These are phyloP conservation scores for Trametes cubensis DNA, from an alignment of 768 basidiomycete genomes.

Conservation along the genomic window DNA sequence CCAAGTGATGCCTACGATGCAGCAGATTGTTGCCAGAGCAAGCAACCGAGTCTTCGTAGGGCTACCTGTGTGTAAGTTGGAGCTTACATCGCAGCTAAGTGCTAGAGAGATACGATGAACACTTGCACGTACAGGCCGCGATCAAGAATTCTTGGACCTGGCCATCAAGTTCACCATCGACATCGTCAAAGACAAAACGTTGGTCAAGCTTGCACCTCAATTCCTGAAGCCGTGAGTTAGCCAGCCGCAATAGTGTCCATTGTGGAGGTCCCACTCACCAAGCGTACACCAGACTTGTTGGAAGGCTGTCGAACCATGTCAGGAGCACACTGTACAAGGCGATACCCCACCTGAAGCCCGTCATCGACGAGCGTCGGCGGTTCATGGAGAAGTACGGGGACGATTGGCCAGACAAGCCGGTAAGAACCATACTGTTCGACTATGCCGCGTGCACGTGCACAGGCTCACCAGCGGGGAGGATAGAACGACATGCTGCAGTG, in stretches of 20 bases:
- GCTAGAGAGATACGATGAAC: neutral
- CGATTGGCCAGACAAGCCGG: constrained; percentile 32
- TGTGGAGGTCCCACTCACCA: neutral
- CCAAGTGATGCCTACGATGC: constrained; percentile 25
- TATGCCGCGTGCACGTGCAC: no score
- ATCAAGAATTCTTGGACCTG: constrained; percentile 35
- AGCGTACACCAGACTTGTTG: constrained; percentile 17
- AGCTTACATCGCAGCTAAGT: no score
- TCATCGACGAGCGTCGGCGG: constrained; percentile 28
- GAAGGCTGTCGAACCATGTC: constrained; percentile 21
- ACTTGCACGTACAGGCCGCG: constrained; percentile 29
- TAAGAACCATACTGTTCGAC: no score
- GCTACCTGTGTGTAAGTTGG: constrained; percentile 35
- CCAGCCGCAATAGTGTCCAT: no score
- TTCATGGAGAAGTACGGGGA: constrained; percentile 26
- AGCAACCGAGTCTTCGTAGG: constrained; percentile 41
- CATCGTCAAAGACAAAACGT: constrained; percentile 30
- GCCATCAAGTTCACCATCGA: constrained; percentile 38
- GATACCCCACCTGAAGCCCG: constrained; percentile 20
- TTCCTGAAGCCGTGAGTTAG: constrained; percentile 40
- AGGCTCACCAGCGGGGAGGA: neutral
- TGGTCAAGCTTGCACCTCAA: constrained; percentile 38
- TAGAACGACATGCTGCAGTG: constrained; percentile 51
- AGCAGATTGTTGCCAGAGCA: constrained; percentile 33
- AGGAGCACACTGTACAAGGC: constrained; percentile 15